These are phyloP conservation scores for Candolleomyces aberdarensis DNA, from an alignment of 768 basidiomycete species.

Conservation along the genomic window DNA sequence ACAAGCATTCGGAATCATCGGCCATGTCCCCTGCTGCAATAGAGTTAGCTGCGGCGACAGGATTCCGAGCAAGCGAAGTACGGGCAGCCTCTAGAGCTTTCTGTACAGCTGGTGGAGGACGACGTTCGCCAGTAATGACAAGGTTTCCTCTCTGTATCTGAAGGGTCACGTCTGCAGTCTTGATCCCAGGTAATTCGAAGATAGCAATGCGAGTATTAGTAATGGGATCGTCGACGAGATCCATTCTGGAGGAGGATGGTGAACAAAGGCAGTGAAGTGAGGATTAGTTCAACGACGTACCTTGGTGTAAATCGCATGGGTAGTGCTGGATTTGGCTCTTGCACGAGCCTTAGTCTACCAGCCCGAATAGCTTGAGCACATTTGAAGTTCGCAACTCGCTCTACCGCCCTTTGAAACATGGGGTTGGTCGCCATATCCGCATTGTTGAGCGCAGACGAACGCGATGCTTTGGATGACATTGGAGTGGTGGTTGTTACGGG, in stretches of 20 bases:
- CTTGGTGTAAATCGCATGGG: constrained; percentile 21
- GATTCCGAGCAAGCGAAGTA: constrained; percentile 9
- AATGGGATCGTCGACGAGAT: constrained; percentile 37
- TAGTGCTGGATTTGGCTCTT: constrained; percentile 6
- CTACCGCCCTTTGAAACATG: constrained; percentile 16
- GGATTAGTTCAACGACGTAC: constrained; percentile 10
- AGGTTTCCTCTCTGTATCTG: constrained; percentile 31
- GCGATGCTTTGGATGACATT: constrained; percentile 9
- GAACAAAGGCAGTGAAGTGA: neutral
- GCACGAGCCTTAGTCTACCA: constrained; percentile 21
- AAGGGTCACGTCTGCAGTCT: constrained; percentile 30
- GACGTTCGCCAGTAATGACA: constrained; percentile 32
- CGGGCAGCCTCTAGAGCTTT: constrained; percentile 6
- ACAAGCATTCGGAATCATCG: neutral
- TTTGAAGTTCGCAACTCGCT: constrained; percentile 21
- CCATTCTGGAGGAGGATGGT: constrained; percentile 30
- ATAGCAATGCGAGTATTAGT: constrained; percentile 30
- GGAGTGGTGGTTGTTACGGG: neutral
- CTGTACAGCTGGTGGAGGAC: constrained; percentile 14
- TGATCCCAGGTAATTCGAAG: constrained; percentile 46
- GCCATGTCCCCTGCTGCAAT: constrained; percentile 14
- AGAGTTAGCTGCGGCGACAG: constrained; percentile 8
- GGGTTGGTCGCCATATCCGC: constrained; percentile 4
- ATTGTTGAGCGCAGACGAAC: neutral
- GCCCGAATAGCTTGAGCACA: constrained; percentile 21